These are phyloP conservation scores for Perkinsus marinus DNA, from an alignment of 169 alveolate species.

Conservation along the genomic window DNA sequence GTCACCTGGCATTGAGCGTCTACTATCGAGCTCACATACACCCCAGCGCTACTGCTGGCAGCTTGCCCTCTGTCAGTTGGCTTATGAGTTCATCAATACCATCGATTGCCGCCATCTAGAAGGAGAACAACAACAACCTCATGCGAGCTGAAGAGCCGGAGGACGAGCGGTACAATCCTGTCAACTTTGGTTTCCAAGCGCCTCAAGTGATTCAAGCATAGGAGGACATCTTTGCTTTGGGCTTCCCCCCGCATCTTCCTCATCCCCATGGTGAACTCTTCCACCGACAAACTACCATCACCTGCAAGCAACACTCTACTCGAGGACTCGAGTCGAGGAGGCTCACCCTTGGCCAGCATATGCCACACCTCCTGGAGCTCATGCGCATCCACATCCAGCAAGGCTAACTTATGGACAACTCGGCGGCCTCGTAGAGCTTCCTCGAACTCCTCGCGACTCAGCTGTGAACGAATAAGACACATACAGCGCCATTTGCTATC, in stretches of 20 bases:
- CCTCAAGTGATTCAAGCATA: background rate
- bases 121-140: background rate
- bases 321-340: background rate
- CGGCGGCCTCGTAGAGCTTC: background rate
- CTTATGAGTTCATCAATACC: background rate
- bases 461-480: background rate
- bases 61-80: background rate
- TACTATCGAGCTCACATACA: background rate
- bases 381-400: background rate
- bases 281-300: background rate
- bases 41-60: background rate
- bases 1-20: background rate
- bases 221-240: background rate
- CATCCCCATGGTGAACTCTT: background rate
- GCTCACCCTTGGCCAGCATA: background rate
- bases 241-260: background rate
- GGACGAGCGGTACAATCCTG: background rate
- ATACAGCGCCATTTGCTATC: background rate
- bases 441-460: background rate
- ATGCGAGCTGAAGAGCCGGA: background rate
- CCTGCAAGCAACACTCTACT: background rate
- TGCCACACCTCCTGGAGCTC: background rate
- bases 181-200: background rate
- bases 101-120: background rate
- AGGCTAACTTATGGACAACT: background rate